Evolutionary conservation across 2,329 filamentous ascomycete genomes (phyloP), one percentile per base, ranked within the genome.

Genomic region (Aspergillus proliferans): DNA sequence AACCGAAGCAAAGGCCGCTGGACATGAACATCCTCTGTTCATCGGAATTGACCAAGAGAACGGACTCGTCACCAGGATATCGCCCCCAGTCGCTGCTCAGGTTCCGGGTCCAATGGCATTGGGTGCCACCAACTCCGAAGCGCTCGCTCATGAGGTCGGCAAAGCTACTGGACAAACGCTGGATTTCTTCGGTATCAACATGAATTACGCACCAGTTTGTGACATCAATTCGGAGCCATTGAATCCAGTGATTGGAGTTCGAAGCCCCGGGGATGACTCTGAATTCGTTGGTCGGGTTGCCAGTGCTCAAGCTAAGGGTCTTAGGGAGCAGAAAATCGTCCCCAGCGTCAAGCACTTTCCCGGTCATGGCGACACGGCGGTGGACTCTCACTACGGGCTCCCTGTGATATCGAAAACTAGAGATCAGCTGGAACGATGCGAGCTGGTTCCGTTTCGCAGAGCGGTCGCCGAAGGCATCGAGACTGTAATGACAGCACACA

Each of bases 1-100:
- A 58, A 54, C 64, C 30, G 66, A 69, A 46, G 70, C 73, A 19
- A 67, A 58, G 49, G 43, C 59, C 19, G 66, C 70, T 15, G 69
- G 70, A 5, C 66, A 75, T 52, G 40, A 64, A 33, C 63, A 68
- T 47, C 69, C 66, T 45, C 58, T 75, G 1, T 68, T 76, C 45
- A 75, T 76, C 28, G 69, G 67, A 3, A 71, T 72, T 33, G 72
- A 74, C 44, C 71, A 75, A 52, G 72, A 75, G 52, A 74, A 74
- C 64, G 71, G 71, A 3, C 55, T 73, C 6, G 69, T 75, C 24
- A 72, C 72, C 21, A 61, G 71, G 2, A 69, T 75, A 30, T 67
- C 64, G 26, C 63, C 69, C 4, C 68, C 70, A 4, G 60, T 71
- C 21, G 70, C 68, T 30, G 52, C 67, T 9, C 71, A 72, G 45